These are phyloP conservation scores for Lotus japonicus DNA, from an alignment of 306 rosid species.

Conservation along the genomic window DNA sequence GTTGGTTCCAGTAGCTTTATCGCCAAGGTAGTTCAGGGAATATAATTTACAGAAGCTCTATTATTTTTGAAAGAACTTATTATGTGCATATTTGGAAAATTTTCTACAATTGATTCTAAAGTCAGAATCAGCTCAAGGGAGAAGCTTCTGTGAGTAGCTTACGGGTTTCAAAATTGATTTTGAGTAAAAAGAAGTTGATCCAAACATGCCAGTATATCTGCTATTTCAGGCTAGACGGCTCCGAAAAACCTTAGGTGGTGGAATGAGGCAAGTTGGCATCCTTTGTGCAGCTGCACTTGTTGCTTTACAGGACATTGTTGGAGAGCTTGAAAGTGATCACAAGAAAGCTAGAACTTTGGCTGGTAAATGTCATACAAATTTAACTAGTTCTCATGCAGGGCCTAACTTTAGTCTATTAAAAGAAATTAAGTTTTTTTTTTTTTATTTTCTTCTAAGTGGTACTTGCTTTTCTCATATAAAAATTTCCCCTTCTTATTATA, in stretches of 20 bases:
- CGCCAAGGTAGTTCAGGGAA: conserved; percentile 43
- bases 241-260: conserved; percentile 87
- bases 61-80: neutral
- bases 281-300: conserved; percentile 86
- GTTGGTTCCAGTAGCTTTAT: conserved; percentile 79
- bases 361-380: conserved; percentile 28
- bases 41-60: neutral
- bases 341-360: conserved; percentile 62
- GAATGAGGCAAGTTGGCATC: conserved; percentile 87
- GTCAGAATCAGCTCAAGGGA: no score
- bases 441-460: neutral
- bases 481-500: conserved; percentile 7
- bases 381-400: neutral
- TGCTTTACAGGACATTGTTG: conserved; percentile 63
- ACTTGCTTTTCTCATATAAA: neutral
- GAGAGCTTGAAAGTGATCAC: conserved; percentile 71
- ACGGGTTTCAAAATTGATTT: no score
- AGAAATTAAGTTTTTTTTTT: no score
- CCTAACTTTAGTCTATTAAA: neutral
- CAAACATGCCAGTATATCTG: neutral
- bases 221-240: conserved; percentile 67
- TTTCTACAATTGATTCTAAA: no score
- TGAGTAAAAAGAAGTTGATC: no score
- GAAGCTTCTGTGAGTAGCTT: no score
- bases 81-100: neutral